These are phyloP conservation scores for Epichloe gansuensis DNA, from an alignment of 2,329 filamentous ascomycete species.

Conservation along the genomic window DNA sequence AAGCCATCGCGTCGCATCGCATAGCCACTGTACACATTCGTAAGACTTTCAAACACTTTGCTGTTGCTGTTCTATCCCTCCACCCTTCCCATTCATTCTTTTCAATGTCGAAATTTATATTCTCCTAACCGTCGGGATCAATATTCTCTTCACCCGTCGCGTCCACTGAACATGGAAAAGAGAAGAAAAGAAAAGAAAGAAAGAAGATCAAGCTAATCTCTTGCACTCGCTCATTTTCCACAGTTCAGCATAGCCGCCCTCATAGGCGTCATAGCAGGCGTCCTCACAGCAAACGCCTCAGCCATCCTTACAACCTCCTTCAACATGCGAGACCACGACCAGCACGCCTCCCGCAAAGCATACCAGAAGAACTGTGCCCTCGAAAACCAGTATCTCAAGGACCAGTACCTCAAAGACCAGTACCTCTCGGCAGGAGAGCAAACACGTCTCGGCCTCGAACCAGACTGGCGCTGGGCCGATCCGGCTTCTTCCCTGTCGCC, in stretches of 20 bases:
- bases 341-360: constrained; percentile 7
- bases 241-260: constrained; percentile 52
- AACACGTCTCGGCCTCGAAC: constrained; percentile 15
- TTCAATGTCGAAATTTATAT: no score
- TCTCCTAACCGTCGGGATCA: no score
- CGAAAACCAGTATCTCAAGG: constrained; percentile 7
- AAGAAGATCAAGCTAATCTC: background rate
- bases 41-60: constrained; percentile 13
- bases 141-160: background rate
- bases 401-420: constrained; percentile 4
- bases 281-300: constrained; percentile 44
- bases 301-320: constrained; percentile 39
- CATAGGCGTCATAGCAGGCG: constrained; percentile 51
- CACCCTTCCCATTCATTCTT: no score
- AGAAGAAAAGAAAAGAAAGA: background rate
- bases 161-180: background rate
- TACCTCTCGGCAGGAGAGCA: background rate
- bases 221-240: background rate
- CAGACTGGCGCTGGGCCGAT: constrained; percentile 27
- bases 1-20: no score
- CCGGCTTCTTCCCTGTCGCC: constrained; percentile 15
- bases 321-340: constrained; percentile 23
- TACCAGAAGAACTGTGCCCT: constrained; percentile 6
- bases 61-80: background rate
- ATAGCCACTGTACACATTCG: constrained; percentile 31